These are phyloP conservation scores for Carex arenaria DNA, from an alignment of 202 grass and related monocot species.

Conservation along the genomic window DNA sequence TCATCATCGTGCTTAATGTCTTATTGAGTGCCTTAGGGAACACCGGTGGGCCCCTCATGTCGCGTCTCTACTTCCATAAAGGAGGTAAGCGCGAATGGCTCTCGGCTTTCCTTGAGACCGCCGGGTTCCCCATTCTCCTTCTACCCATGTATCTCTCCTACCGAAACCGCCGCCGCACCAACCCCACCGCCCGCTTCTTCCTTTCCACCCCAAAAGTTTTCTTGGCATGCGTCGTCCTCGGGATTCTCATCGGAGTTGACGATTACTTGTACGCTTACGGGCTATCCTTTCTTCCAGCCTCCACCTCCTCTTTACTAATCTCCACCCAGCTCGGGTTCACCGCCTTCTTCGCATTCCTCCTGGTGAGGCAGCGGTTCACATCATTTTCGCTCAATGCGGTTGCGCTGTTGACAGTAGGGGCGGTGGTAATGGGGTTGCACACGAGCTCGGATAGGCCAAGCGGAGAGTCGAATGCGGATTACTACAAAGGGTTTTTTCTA, in stretches of 20 bases:
- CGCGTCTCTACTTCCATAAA: constrained; percentile 71
- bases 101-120: constrained; percentile 57
- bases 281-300: constrained; percentile 70
- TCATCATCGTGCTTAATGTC: constrained; percentile 47
- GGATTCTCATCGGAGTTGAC: constrained; percentile 53
- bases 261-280: constrained; percentile 87
- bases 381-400: constrained; percentile 59
- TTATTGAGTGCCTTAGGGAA: constrained; percentile 46
- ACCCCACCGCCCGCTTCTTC: constrained; percentile 15
- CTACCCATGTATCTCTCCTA: constrained; percentile 38
- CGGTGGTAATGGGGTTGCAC: constrained; percentile 62
- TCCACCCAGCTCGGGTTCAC: constrained; percentile 89
- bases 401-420: constrained; percentile 56
- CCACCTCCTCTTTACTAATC: constrained; percentile 76
- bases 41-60: constrained; percentile 58
- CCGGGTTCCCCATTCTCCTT: constrained; percentile 64
- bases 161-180: constrained; percentile 15
- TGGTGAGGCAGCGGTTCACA: constrained; percentile 63
- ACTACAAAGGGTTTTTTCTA: constrained; percentile 60
- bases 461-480: constrained; percentile 36
- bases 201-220: constrained; percentile 48
- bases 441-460: constrained; percentile 40
- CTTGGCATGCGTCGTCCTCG: constrained; percentile 37
- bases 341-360: constrained; percentile 73
- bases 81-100: constrained; percentile 84